Conservation (phyloP, 2,329 filamentous ascomycete genomes). For the Ustulina deusta region DNA sequence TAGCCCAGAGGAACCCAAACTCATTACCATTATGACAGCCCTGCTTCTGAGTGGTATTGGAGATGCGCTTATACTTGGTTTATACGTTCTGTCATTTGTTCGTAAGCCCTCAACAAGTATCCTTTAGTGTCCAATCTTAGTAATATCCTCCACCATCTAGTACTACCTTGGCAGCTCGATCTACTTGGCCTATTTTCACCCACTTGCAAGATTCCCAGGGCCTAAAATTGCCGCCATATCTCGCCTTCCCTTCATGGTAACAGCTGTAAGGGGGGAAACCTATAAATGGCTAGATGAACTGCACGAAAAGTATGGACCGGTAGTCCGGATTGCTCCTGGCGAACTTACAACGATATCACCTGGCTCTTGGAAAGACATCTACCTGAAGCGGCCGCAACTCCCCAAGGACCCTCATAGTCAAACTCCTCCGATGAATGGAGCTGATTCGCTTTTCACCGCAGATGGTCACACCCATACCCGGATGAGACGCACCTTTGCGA, state of each 20-base stretch:
- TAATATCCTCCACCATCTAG: too few relatives aligned
- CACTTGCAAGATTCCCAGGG: background rate
- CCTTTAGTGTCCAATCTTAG: too few relatives aligned
- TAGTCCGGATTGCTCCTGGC: background rate
- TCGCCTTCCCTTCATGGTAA: background rate
- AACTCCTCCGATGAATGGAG: background rate
- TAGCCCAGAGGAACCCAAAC: too few relatives aligned
- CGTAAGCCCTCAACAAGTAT: too few relatives aligned
- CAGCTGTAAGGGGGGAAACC: background rate
- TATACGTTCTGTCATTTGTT: too few relatives aligned
- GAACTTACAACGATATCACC: background rate
- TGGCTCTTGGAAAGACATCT: background rate
- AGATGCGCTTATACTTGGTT: too few relatives aligned
- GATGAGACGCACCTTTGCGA: background rate
- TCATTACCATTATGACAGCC: too few relatives aligned
- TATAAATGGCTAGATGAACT: background rate
- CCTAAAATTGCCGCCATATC: background rate
- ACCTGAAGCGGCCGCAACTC: background rate
- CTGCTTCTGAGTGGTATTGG: too few relatives aligned
- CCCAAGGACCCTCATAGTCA: background rate
- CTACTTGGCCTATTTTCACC: background rate
- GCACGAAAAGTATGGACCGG: background rate
- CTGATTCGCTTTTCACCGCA: background rate
- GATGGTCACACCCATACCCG: background rate
- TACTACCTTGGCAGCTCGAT: too few relatives aligned